Evolutionary conservation across 108 stramenopile genomes (phyloP).

Genomic region (Nitzschia inconspicua): DNA sequence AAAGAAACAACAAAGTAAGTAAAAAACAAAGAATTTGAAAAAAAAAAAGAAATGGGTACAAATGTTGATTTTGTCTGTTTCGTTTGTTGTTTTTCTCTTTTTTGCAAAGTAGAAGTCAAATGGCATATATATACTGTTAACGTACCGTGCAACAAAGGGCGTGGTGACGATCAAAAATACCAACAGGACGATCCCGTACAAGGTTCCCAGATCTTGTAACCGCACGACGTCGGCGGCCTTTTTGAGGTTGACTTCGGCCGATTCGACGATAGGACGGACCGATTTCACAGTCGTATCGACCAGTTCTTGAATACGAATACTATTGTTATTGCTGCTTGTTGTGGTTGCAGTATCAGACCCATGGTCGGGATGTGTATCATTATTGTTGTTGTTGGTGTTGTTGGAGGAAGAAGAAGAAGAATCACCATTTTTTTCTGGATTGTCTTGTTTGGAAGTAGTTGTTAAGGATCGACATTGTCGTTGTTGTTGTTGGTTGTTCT

Average conservation of each 20-base stretch:
- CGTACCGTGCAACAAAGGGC: slow-evolving; percentile 24
- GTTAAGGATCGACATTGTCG: no score
- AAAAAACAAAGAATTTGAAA: neutral
- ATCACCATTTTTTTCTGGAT: no score
- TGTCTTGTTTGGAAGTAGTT: no score
- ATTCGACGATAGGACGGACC: slow-evolving; percentile 4
- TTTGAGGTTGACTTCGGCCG: slow-evolving; percentile 18
- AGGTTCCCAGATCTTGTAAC: slow-evolving; percentile 21
- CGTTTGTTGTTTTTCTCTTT: neutral
- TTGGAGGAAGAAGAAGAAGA: no score
- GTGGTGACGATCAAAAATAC: slow-evolving; percentile 17
- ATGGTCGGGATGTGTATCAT: no score
- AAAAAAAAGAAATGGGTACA: neutral
- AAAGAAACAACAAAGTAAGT: slow-evolving; percentile 1
- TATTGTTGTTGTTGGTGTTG: no score
- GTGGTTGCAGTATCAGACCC: no score
- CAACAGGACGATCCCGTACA: slow-evolving; percentile 24
- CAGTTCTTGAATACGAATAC: slow-evolving; percentile 14
- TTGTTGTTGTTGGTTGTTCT: no score
- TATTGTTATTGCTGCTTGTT: no score
- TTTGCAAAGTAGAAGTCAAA: no score
- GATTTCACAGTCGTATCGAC: slow-evolving; percentile 7
- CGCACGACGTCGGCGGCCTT: slow-evolving; percentile 10
- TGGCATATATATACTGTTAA: neutral
- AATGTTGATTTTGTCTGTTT: neutral